Evolutionary conservation across 345 rosid species (phyloP).

Genomic region (Conringia planisiliqua): DNA sequence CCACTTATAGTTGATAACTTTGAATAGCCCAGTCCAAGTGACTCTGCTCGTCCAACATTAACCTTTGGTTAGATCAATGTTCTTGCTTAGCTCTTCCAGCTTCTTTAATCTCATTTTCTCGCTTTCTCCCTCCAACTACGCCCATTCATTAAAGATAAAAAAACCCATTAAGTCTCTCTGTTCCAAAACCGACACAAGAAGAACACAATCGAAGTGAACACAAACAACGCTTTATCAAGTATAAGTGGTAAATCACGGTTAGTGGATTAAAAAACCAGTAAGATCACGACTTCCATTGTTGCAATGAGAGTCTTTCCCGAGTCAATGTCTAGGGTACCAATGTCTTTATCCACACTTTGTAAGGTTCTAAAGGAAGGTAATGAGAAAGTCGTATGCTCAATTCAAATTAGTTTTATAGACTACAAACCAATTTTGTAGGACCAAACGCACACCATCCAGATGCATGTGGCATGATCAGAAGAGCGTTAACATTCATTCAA

Average conservation of each 20-base stretch:
- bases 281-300: too few relatives aligned
- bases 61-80: constrained; percentile 47
- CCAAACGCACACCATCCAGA: not conserved
- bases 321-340: not conserved
- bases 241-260: not conserved
- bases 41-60: constrained; percentile 23
- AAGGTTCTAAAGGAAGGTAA: not conserved
- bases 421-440: not conserved
- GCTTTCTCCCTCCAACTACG: constrained; percentile 78
- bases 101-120: constrained; percentile 80
- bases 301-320: not conserved
- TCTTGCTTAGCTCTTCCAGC: constrained; percentile 85
- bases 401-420: not conserved
- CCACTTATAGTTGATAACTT: not conserved
- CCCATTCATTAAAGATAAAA: not conserved
- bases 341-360: not conserved
- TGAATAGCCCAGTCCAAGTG: constrained; percentile 3
- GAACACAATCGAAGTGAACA: not conserved
- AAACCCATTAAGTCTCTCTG: not conserved
- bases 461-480: not conserved
- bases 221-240: not conserved
- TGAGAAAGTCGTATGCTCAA: not conserved
- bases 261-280: not conserved
- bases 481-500: not conserved
- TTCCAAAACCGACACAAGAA: not conserved